Conservation (phyloP, 2,329 filamentous ascomycete genomes). For the Calonectria leucothoes region DNA sequence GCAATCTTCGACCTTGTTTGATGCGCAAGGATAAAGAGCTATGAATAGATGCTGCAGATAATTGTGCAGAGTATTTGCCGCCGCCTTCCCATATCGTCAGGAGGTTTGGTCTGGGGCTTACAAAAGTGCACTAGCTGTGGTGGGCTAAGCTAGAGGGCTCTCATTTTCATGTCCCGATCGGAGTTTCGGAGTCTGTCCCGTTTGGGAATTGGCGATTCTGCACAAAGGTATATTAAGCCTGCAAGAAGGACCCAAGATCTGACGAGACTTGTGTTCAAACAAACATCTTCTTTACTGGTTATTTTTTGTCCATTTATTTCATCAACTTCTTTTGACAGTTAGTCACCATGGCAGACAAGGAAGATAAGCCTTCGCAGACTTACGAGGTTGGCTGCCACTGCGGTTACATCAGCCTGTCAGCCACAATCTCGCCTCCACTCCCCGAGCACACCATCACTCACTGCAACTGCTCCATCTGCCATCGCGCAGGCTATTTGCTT, state of each 20-base stretch:
- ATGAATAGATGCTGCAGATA: conserved; percentile 5
- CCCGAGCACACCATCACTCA: conserved; percentile 56
- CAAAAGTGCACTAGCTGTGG: conserved; percentile 9
- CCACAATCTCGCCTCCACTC: conserved; percentile 61
- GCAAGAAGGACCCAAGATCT: not conserved
- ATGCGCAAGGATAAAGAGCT: not conserved
- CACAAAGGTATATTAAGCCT: not conserved
- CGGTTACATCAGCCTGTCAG: conserved; percentile 60
- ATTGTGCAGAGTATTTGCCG: not conserved
- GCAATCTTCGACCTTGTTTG: not conserved
- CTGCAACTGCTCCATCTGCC: conserved; percentile 67
- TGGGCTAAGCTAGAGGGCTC: not conserved
- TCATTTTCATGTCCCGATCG: not conserved
- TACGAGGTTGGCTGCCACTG: conserved; percentile 66
- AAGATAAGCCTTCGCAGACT: conserved; percentile 45
- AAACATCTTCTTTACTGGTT: not conserved
- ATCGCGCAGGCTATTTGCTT: conserved; percentile 62
- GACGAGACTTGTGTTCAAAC: not conserved
- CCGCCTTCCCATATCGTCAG: not conserved
- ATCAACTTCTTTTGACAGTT: not conserved
- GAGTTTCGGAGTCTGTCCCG: conserved; percentile 10
- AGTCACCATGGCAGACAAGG: conserved; percentile 24
- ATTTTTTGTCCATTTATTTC: not conserved
- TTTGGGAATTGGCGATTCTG: not conserved
- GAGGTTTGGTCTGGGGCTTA: not conserved